Conservation (phyloP, 2,329 filamentous ascomycete species). For the Epichloe sylvatica region DNA sequence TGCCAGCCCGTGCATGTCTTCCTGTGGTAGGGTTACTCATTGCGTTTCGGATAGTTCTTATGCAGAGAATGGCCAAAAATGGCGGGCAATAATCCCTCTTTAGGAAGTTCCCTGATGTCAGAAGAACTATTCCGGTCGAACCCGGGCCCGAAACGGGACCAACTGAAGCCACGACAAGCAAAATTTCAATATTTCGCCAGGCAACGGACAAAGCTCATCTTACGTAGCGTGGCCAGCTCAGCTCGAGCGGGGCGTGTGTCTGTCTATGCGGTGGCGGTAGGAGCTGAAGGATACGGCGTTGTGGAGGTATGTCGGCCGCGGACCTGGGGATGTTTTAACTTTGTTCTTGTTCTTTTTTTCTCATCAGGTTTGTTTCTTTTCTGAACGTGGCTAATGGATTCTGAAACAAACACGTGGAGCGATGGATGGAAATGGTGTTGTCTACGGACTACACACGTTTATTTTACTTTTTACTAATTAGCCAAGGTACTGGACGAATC, state of each 20-base stretch:
- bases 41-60: conserved; percentile 3
- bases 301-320: conserved; percentile 12
- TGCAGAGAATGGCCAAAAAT: conserved; percentile 8
- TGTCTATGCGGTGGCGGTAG: conserved; percentile 3
- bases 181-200: conserved; percentile 10
- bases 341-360: neutral
- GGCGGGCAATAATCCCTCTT: neutral
- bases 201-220: conserved; percentile 10
- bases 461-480: no score
- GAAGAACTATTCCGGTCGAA: neutral
- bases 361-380: neutral
- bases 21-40: no score
- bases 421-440: no score
- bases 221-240: conserved; percentile 8
- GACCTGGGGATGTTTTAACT: conserved; percentile 2
- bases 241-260: conserved; percentile 6
- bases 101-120: neutral
- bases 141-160: neutral
- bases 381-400: neutral
- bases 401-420: no score
- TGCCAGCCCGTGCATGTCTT: no score
- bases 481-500: neutral
- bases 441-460: no score
- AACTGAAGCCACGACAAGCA: neutral
- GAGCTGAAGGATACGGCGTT: conserved; percentile 7